Base-by-base conservation (phyloP, 495 filamentous ascomycete species). In the Zalerion maritima region DNA sequence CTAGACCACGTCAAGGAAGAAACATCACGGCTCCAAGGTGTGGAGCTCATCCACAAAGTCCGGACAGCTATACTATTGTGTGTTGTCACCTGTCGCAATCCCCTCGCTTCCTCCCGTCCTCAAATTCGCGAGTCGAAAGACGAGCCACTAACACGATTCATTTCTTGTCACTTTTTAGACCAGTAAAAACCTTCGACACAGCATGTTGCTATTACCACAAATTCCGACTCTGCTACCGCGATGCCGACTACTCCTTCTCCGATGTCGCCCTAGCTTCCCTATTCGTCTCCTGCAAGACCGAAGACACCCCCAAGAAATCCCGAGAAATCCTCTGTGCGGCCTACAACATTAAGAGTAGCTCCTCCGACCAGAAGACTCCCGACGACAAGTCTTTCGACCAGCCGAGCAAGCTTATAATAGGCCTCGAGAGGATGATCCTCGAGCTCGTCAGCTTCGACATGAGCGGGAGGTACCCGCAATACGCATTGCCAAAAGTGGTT, bases 251-350 rank as follows among this genome's bases (percentile, higher is more conserved):
- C 50, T 58, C 56, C 36, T 67, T 53, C 41, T 47, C 59, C 19
- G 89, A 96, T 49, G 84, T 83, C 3, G 81, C 85, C 3, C 70
- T 85, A 0, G 86, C 89, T 8, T 73, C 81, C 17, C 61, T 97
- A 18, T 87, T 96, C 43, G 76, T 79, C 11, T 85, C 85, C 20
- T 94, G 87, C 67, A 97, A 97, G 53, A 84, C 87, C 24, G 89
- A 97, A 46, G 89, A 97, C 48, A 96, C 89, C 1, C 62, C 96
- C 26, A 96, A 97, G 57, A 96, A 96, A 57, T 92, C 83, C 11
- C 71, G 71, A 28, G 89, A 97, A 31, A 89, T 97, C 34, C 60
- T 94, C 4, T 89, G 81, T 36, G 85, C 85, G 5, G 76, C 79
- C 3, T 81, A 86, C 57, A 96, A 94, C 39, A 52, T 94, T 12